Evolutionary conservation across 163 green algal genomes (phyloP).

Genomic region (Scenedesmus sp.): DNA sequence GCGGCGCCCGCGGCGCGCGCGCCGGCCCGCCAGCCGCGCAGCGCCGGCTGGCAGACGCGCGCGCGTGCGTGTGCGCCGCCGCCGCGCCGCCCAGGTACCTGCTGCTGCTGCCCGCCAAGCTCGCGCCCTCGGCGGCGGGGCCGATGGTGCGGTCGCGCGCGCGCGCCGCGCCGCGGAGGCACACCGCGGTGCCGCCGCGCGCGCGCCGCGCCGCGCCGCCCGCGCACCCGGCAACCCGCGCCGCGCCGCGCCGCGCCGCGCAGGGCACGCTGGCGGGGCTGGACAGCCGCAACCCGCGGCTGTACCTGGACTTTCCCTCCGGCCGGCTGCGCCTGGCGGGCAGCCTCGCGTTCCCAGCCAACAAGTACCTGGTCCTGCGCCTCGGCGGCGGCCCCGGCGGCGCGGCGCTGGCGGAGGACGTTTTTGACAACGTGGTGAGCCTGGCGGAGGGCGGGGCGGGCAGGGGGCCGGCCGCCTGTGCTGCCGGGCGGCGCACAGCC

Average conservation of each 20-base stretch:
- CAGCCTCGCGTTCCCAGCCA: constrained; percentile 81
- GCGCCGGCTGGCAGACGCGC: too few species aligned
- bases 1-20: too few species aligned
- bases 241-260: neutral
- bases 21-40: too few species aligned
- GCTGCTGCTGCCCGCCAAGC: constrained; percentile 77
- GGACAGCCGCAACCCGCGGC: constrained; percentile 83
- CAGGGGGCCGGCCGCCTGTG: neutral
- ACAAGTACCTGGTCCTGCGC: constrained; percentile 83
- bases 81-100: constrained; percentile 70
- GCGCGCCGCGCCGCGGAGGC: too few species aligned
- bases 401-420: constrained; percentile 82
- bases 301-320: constrained; percentile 88
- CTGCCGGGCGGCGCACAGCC: neutral
- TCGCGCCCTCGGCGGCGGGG: constrained; percentile 75
- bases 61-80: too few species aligned
- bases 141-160: constrained; percentile 64
- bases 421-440: constrained; percentile 89
- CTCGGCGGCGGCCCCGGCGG: constrained; percentile 49
- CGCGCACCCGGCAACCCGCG: neutral
- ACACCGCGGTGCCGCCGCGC: too few species aligned
- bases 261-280: constrained; percentile 73
- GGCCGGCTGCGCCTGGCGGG: constrained; percentile 86
- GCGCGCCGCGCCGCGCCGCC: too few species aligned
- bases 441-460: neutral